Conservation (phyloP, 768 basidiomycete species). For the Amyloporia xantha region DNA sequence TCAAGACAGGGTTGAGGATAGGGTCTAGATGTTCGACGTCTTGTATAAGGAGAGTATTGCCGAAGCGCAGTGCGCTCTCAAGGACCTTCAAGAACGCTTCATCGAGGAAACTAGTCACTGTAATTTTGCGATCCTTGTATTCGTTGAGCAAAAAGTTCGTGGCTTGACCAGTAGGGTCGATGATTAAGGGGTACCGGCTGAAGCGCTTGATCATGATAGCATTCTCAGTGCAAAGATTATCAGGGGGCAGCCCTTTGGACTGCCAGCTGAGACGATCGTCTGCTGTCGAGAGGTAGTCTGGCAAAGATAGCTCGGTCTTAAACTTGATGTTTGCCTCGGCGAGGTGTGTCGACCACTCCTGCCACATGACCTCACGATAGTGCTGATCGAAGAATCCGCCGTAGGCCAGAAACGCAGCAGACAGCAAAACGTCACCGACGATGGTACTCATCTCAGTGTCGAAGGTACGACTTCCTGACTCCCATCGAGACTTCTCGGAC, state of each 20-base stretch:
- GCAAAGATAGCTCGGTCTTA: conserved; percentile 86
- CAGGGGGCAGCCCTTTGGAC: conserved; percentile 90
- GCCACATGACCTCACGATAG: conserved; percentile 96
- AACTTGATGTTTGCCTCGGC: conserved; percentile 85
- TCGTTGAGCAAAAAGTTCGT: conserved; percentile 91
- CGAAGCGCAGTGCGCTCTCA: conserved; percentile 97
- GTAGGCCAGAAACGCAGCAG: conserved; percentile 95
- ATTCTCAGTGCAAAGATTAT: conserved; percentile 95
- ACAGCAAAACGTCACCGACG: conserved; percentile 92
- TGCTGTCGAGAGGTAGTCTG: conserved; percentile 94
- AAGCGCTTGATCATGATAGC: conserved; percentile 99
- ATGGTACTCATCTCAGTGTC: conserved; percentile 98
- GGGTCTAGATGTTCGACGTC: conserved; percentile 98
- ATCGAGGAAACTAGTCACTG: conserved; percentile 97
- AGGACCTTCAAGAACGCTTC: conserved; percentile 98
- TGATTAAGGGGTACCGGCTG: conserved; percentile 94
- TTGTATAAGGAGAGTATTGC: conserved; percentile 94
- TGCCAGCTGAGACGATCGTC: conserved; percentile 96
- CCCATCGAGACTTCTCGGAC: conserved; percentile 93
- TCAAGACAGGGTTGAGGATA: conserved; percentile 93
- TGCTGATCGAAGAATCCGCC: conserved; percentile 98
- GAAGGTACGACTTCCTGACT: conserved; percentile 89
- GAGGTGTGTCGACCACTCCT: conserved; percentile 88
- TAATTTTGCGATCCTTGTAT: conserved; percentile 94
- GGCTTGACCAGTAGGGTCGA: conserved; percentile 97